Base-by-base conservation (phyloP, 306 rosid genomes). In the Astragalus glycyphyllos region DNA sequence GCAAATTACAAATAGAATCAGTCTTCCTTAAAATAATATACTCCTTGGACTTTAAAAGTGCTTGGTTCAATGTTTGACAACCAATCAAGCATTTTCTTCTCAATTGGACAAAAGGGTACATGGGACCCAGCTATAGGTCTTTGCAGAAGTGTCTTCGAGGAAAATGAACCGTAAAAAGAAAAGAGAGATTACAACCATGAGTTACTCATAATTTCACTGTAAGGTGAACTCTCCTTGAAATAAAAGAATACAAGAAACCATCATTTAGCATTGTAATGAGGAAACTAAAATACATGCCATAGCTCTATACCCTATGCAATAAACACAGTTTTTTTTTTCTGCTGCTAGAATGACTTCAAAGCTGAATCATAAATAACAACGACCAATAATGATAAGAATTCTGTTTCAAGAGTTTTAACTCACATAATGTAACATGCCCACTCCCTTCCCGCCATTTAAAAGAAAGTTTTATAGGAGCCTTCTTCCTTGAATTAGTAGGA, bases 121-220 rank as follows among this genome's bases (percentile, higher is more conserved):
- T 92, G 96, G 38, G 96, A 88, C 38, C 98, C 98, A 46, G 98
- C 92, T 8, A 64, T 53, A 11, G 98, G 96, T 75, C 90, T 83
- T 85, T 77, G 92, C 64, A 92, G 80, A 77, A 88, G 84, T 59
- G 38, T 58, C 90, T 88, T 92, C 37, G 96, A 83, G 13, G 92
- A 90, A 73, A 90, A 96, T 92, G 96, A 90, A 73, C 49, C 68
- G 63, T 65, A 48, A 31, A 7, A 69, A 42, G 62, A 59, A 56
- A 3, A 68, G 50, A 62, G 47, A 31, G 62, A 38, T 73, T 71
- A 53, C 20, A 35, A 34, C 37, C 37, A 63, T 13, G 58, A 31
- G 20, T 42, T 42, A 69, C 46, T 49, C 17, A 47, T 20, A 7
- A 70, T 45, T 56, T 7, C 11, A 29, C 68, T 42, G 50, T 65